Base-by-base conservation (phyloP, 352 stramenopile species). In the Phytopythium chamaehyphon region DNA sequence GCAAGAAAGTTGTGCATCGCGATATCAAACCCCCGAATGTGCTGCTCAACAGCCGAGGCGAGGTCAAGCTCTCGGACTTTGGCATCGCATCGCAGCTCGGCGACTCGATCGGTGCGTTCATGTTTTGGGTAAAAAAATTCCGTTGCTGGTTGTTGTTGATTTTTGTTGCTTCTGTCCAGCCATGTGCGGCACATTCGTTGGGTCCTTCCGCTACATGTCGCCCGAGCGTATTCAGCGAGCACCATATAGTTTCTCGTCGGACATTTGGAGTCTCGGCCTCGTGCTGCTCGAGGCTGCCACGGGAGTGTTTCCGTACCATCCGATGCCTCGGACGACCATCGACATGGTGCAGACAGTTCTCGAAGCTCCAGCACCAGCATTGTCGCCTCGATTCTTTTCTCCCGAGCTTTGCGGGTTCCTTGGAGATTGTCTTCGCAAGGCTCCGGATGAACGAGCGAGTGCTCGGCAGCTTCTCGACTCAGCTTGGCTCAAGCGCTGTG, bases 21-120 rank as follows among this genome's bases (percentile, higher is more conserved):
- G 96, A 99, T 73, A 97, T 99, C 53, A 99, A 99, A 68, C 95
- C 93, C 35, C 92, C 84, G 18, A 99, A 99, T 68, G 88, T 98
- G 19, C 68, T 99, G 42, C 61, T 98, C 36, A 94, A 97, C 62
- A 83, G 69, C 21, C 68, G 85, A 18, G 95, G 95, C 15, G 65
- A 86, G 48, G 90, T 98, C 51, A 98, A 99, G 69, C 76, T 99
- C 46, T 97, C 91, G 36, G 96, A 99, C 70, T 98, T 99, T 86
- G 96, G 96, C 36, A 98, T 97, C 57, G 89, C 79, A 24, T 89
- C 64, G 5, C 88, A 97, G 65, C 61, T 94, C 57, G 61, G 83
- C 53, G 95, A 84, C 60, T 95, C 83, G n/a, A 87, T 90, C 43
- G 78, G 79, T 90, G 37, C 1, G 57, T 62, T 11, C n/a, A 28